These are phyloP conservation scores for Sinapis alba DNA, from an alignment of 441 rosid genomes.

Conservation along the genomic window DNA sequence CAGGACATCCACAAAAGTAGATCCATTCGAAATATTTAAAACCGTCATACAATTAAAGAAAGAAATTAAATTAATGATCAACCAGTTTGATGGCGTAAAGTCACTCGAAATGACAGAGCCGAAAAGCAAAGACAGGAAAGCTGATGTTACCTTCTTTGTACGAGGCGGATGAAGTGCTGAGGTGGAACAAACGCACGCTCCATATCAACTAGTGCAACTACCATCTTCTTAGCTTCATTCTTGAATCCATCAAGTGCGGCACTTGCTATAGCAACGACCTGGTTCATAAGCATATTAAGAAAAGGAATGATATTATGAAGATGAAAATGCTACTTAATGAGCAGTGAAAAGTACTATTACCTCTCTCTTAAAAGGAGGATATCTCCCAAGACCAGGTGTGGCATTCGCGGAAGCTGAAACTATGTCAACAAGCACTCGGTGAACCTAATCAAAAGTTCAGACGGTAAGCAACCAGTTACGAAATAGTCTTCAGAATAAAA, in stretches of 20 bases:
- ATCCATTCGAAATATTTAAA: slow-evolving; percentile 8
- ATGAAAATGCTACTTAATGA: slow-evolving; percentile 12
- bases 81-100: background rate
- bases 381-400: slow-evolving; percentile 81
- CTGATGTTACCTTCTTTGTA: slow-evolving; percentile 65
- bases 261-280: slow-evolving; percentile 76
- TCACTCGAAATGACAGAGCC: slow-evolving; percentile 15
- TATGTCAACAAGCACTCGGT: slow-evolving; percentile 68
- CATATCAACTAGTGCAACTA: slow-evolving; percentile 80
- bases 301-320: background rate
- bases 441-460: slow-evolving; percentile 53
- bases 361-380: slow-evolving; percentile 86
- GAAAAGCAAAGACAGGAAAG: slow-evolving; percentile 16
- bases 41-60: background rate
- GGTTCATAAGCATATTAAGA: slow-evolving; percentile 9
- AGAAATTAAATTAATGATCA: background rate
- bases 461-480: slow-evolving; percentile 13
- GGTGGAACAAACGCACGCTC: slow-evolving; percentile 85
- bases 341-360: slow-evolving; percentile 37
- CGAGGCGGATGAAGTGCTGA: slow-evolving; percentile 80
- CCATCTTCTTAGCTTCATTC: slow-evolving; percentile 73
- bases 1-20: slow-evolving; percentile 1
- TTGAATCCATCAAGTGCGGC: slow-evolving; percentile 69
- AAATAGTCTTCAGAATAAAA: slow-evolving; percentile 8
- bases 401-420: slow-evolving; percentile 74